These are phyloP conservation scores for Cymbopogon citratus DNA, from an alignment of 176 grass and related monocot species.

Conservation along the genomic window DNA sequence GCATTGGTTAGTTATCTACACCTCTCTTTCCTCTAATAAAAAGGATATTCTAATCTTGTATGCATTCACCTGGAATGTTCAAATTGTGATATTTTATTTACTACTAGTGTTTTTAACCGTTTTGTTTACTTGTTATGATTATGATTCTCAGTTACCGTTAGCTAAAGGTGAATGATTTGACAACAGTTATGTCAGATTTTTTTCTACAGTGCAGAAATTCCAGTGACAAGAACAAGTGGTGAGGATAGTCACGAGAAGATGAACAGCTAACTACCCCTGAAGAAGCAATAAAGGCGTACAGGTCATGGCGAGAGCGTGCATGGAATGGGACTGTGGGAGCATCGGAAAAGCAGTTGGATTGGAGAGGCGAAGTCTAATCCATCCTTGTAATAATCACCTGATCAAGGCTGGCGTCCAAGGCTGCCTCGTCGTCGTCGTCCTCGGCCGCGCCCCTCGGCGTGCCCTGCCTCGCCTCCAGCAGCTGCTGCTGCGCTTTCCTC, in stretches of 20 bases:
- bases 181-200: neutral
- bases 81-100: neutral
- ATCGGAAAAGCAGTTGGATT: conserved; percentile 12
- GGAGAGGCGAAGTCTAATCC: neutral
- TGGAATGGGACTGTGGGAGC: neutral
- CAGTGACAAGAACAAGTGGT: neutral
- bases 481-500: conserved; percentile 51
- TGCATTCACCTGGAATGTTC: neutral
- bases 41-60: neutral
- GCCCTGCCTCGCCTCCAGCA: conserved; percentile 28
- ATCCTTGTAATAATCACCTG: conserved; percentile 23
- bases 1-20: conserved; percentile 17
- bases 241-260: conserved; percentile 26
- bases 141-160: neutral
- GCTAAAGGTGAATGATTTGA: too few species aligned
- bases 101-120: neutral
- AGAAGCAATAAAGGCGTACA: conserved; percentile 5
- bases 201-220: neutral
- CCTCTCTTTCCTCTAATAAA: neutral
- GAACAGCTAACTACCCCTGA: conserved; percentile 21
- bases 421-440: conserved; percentile 31
- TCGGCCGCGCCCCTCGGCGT: neutral
- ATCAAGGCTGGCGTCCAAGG: conserved; percentile 51
- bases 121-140: neutral
- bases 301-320: conserved; percentile 44